Percentiles rank a stretch among this genome's conserved stretches.
phyloP scores from a whole-genome alignment of 352 stramenopile genomes.

The Pythium rhizo-oryzae region DNA sequence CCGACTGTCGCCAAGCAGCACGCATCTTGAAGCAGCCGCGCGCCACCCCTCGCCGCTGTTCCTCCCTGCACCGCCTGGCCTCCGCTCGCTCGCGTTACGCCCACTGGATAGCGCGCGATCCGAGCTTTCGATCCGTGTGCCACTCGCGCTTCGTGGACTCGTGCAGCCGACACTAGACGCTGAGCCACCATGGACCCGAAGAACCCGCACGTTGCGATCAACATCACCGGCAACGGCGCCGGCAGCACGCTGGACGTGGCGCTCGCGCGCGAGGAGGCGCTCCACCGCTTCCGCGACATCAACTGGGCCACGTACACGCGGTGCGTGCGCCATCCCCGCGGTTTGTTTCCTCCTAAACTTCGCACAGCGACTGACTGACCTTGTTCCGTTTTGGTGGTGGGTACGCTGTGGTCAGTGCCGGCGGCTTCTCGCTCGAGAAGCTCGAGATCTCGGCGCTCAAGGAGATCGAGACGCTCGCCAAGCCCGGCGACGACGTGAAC shows the following conservation, averaged over 20 bases:
- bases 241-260: conserved; percentile 66
- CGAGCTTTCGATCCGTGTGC: conserved; percentile 1
- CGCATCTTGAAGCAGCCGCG: conserved; percentile 4
- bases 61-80: neutral
- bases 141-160: neutral
- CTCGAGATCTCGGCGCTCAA: conserved; percentile 85
- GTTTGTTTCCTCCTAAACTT: too few relatives aligned
- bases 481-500: conserved; percentile 65
- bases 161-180: neutral
- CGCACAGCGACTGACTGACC: neutral
- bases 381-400: neutral
- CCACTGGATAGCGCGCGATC: neutral
- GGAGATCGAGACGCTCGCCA: conserved; percentile 78
- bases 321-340: conserved; percentile 26
- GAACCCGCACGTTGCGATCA: conserved; percentile 65
- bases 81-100: too few relatives aligned
- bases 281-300: conserved; percentile 89
- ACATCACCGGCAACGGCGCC: conserved; percentile 49
- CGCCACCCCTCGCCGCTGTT: neutral
- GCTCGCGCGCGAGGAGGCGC: conserved; percentile 76
- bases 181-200: conserved; percentile 51
- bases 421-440: conserved; percentile 85
- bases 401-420: conserved; percentile 37
- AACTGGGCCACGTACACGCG: conserved; percentile 90
- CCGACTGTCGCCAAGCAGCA: neutral